Conservation (phyloP, 2,329 filamentous ascomycete species). For the Aspergillus udagawae region DNA sequence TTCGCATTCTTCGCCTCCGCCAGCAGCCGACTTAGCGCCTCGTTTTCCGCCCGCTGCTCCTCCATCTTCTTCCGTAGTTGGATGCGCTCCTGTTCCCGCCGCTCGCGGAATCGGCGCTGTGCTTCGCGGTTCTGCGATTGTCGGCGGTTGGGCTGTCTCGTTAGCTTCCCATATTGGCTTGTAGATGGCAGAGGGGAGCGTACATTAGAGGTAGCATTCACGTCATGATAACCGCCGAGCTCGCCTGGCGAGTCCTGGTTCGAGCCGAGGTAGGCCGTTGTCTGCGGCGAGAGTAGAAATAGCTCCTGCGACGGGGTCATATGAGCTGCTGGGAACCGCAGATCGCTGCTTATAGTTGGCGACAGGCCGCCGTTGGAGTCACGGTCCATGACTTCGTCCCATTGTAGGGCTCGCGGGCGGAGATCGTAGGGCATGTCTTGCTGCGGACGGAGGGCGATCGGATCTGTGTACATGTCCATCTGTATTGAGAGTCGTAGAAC, state of each 20-base stretch:
- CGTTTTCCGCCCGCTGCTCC: neutral
- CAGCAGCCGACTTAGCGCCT: neutral
- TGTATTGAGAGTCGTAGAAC: too few species aligned
- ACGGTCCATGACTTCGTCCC: too few species aligned
- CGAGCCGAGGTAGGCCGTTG: neutral
- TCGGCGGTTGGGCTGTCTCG: neutral
- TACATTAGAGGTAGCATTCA: neutral
- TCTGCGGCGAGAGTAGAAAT: neutral
- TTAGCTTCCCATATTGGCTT: neutral
- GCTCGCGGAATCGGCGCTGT: slow-evolving; percentile 3
- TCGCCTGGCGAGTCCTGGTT: neutral
- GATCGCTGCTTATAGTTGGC: too few species aligned
- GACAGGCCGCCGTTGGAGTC: too few species aligned
- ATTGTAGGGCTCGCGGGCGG: too few species aligned
- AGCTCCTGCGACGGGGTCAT: neutral
- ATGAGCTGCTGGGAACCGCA: too few species aligned
- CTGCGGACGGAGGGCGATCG: too few species aligned
- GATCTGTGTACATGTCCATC: too few species aligned
- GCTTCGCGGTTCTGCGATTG: slow-evolving; percentile 1
- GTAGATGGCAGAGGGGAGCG: neutral
- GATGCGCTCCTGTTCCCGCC: neutral
- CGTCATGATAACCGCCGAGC: neutral
- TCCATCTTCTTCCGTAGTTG: neutral
- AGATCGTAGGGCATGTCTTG: too few species aligned
- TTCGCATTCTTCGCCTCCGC: neutral